These are phyloP conservation scores for Arthrocladium fulminans DNA, from an alignment of 2,329 filamentous ascomycete genomes.

Conservation along the genomic window DNA sequence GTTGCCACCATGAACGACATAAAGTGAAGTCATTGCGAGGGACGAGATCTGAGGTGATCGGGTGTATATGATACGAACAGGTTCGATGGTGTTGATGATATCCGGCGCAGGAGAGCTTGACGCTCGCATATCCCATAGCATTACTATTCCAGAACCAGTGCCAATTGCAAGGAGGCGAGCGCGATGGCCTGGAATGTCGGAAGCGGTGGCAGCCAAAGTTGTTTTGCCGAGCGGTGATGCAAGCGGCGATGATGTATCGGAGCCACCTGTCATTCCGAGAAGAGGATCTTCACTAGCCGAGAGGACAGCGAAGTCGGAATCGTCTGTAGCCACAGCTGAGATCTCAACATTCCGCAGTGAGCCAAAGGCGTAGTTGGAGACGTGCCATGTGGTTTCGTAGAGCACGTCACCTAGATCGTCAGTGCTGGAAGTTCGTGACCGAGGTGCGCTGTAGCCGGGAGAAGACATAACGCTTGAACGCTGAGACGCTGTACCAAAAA, in stretches of 20 bases:
- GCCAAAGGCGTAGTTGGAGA: slow-evolving; percentile 54
- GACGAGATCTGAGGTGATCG: slow-evolving; percentile 82
- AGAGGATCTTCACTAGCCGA: slow-evolving; percentile 72
- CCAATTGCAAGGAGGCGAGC: slow-evolving; percentile 74
- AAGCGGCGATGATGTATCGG: slow-evolving; percentile 45
- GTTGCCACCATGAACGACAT: slow-evolving; percentile 85
- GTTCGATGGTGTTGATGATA: slow-evolving; percentile 52
- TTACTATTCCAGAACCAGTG: slow-evolving; percentile 64
- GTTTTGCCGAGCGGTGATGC: slow-evolving; percentile 46
- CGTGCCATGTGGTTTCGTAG: slow-evolving; percentile 56
- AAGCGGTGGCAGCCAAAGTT: slow-evolving; percentile 29
- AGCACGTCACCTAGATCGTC: slow-evolving; percentile 28
- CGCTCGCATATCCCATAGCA: slow-evolving; percentile 78
- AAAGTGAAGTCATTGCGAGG: slow-evolving; percentile 73
- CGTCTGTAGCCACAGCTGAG: slow-evolving; percentile 62
- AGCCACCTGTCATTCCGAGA: slow-evolving; percentile 48
- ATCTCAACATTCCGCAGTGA: slow-evolving; percentile 54
- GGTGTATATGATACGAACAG: slow-evolving; percentile 75
- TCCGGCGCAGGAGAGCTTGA: slow-evolving; percentile 46
- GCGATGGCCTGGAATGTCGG: slow-evolving; percentile 73
- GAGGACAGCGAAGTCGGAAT: slow-evolving; percentile 61
- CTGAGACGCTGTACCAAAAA: slow-evolving; percentile 34
- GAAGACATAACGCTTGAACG: slow-evolving; percentile 9
- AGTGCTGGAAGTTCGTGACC: slow-evolving; percentile 28
- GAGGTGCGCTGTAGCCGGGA: slow-evolving; percentile 23